Evolutionary conservation across 371 early-diverging fungal genomes (phyloP), one percentile per base, ranked within the genome.

Genomic region (Rhizopus delemar): DNA sequence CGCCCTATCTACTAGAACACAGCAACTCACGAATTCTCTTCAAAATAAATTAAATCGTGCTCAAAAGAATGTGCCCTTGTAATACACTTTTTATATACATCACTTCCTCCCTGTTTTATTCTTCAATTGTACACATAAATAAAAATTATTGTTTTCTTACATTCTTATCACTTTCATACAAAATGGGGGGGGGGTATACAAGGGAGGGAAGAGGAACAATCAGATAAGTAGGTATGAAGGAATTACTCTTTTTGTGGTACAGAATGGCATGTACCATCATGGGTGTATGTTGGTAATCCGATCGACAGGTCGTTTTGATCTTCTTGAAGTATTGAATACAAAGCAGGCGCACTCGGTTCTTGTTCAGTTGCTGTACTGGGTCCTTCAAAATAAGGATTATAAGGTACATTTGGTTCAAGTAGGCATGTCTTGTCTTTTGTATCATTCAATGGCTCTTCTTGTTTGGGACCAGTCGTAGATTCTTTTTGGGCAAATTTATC

Each of bases 241-340:
- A 54, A 55, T 13, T 49, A 55, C 3, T 55, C 34, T 56, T 43
- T 16, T 15, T 56, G 51, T 0, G 35, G 51, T 12, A 39, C 9
- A 39, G 8, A 12, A 9, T 39, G 12, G 2, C 39, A 39, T 7
- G 8, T 70, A 45, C 75, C 71, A 39, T 80, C 75, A 59, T 7
- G 39, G 39, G 16, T 45, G n/a, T 45, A 45, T 45, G n/a, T 45
- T n/a, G 8, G 7, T 22, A 15, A 45, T 45, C n/a, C 12, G 8
- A 9, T 39, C 12, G 39, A 39, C 8, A 39, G 39, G 9, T 39
- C 13, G 46, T 22, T 11, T n/a, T 48, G 22, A 22, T 48, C 48
- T 48, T 16, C 31, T 29, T 43, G 5, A 15, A 48, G 29, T 29
- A 48, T n/a, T 7, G 12, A 28, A 5, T 8, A 22, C 15, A 48